Evolutionary conservation across 2,329 filamentous ascomycete genomes (phyloP).

Genomic region (Stagonosporopsis cucurbitacearum): DNA sequence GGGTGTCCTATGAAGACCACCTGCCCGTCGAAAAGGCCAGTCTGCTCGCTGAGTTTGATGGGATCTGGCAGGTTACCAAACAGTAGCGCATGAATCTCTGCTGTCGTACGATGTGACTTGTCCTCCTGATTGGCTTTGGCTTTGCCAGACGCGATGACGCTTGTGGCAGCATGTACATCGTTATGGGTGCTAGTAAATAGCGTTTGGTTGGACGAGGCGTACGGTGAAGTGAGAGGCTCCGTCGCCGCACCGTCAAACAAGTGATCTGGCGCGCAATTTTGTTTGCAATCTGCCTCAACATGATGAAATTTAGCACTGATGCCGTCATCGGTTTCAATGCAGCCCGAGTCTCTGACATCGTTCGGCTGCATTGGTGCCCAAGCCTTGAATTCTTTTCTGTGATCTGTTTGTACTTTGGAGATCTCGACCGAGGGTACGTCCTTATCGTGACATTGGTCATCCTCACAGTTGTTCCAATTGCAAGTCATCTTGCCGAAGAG

Average conservation of each 20-base stretch:
- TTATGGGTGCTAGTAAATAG: neutral
- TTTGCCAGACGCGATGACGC: neutral
- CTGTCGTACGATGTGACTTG: neutral
- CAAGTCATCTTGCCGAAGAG: slow-evolving; percentile 40
- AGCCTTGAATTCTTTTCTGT: slow-evolving; percentile 25
- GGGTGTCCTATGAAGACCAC: slow-evolving; percentile 56
- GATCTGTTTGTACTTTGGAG: slow-evolving; percentile 30
- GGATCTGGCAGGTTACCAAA: slow-evolving; percentile 54
- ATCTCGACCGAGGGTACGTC: slow-evolving; percentile 27
- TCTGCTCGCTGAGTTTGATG: slow-evolving; percentile 45
- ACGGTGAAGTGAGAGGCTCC: neutral
- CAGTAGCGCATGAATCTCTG: slow-evolving; percentile 37
- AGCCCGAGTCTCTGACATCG: slow-evolving; percentile 22
- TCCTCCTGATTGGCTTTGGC: neutral
- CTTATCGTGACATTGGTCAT: slow-evolving; percentile 21
- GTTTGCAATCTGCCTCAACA: neutral
- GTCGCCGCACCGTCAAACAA: neutral
- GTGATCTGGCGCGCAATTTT: neutral
- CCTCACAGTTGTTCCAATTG: slow-evolving; percentile 28
- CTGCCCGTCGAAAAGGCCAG: slow-evolving; percentile 48
- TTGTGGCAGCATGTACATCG: neutral
- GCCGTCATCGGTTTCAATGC: slow-evolving; percentile 6
- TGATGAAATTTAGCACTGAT: neutral
- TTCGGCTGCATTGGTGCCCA: slow-evolving; percentile 36
- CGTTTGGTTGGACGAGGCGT: neutral